Evolutionary conservation across 257 asterid genomes (phyloP).

Genomic region (Scutellaria galericulata): DNA sequence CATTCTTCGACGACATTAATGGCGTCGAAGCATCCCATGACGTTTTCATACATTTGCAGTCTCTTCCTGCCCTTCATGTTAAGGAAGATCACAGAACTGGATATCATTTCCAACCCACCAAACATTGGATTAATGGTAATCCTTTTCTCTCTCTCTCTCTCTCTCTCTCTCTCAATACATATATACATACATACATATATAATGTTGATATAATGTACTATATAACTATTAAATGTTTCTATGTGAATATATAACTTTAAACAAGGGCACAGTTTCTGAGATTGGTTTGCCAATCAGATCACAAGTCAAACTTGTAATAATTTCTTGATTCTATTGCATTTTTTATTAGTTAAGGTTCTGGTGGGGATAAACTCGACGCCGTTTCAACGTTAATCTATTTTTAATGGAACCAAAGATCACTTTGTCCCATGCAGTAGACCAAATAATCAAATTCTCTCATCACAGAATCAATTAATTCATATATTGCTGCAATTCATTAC

Average conservation of each 20-base stretch:
- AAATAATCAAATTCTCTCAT: too few species aligned
- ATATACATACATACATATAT: too few species aligned
- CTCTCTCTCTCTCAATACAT: too few species aligned
- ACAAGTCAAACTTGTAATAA: neutral
- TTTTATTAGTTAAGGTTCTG: neutral
- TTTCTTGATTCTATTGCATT: neutral
- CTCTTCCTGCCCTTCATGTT: constrained; percentile 28
- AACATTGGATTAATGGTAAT: constrained; percentile 69
- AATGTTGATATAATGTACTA: too few species aligned
- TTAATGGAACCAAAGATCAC: too few species aligned
- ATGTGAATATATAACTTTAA: too few species aligned
- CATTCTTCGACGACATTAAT: constrained; percentile 30
- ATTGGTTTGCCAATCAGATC: constrained; percentile 8
- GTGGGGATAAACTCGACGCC: neutral
- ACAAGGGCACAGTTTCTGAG: neutral
- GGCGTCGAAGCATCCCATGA: constrained; percentile 56
- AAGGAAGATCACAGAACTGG: constrained; percentile 50
- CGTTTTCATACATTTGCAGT: constrained; percentile 34
- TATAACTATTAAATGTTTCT: too few species aligned
- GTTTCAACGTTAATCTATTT: too few species aligned
- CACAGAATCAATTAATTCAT: too few species aligned
- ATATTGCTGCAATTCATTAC: too few species aligned
- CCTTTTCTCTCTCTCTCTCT: too few species aligned
- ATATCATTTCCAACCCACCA: constrained; percentile 67
- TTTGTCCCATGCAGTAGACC: constrained; percentile 2